These are phyloP conservation scores for Schizochytrium sp. DNA, from an alignment of 108 stramenopile species.

Conservation along the genomic window DNA sequence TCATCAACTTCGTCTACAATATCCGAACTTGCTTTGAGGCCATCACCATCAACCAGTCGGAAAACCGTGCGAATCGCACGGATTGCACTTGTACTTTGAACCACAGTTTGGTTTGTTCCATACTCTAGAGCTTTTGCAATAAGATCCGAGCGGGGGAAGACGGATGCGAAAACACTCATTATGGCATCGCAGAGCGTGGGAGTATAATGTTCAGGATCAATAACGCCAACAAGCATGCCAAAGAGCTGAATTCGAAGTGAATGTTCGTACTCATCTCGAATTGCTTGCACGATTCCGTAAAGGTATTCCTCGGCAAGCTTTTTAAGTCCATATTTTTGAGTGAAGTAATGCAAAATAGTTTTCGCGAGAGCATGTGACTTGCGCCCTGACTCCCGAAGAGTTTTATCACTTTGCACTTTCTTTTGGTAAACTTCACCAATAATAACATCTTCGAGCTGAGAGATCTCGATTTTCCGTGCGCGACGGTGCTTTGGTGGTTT, in stretches of 20 bases:
- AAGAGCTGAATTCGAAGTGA: conserved; percentile 17
- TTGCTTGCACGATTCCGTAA: conserved; percentile 40
- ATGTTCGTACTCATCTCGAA: not conserved
- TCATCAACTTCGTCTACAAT: not conserved
- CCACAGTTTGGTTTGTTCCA: not conserved
- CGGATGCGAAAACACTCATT: not conserved
- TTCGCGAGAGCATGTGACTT: conserved; percentile 19
- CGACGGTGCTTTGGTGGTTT: conserved; percentile 6
- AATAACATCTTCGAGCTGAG: conserved; percentile 14
- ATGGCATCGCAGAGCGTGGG: conserved; percentile 45
- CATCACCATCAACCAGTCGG: conserved; percentile 49
- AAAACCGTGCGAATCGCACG: not conserved
- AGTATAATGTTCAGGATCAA: conserved; percentile 24
- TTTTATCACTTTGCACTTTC: conserved; percentile 29
- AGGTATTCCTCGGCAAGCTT: conserved; percentile 41
- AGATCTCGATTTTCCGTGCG: conserved; percentile 45
- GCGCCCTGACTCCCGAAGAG: not conserved
- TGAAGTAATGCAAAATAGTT: conserved; percentile 54
- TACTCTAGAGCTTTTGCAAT: not conserved
- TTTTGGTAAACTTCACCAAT: conserved; percentile 52
- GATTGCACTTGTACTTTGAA: not conserved
- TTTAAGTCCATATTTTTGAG: conserved; percentile 44
- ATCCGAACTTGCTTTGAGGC: not conserved
- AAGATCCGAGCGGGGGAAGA: not conserved
- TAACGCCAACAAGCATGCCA: conserved; percentile 47